Percentiles rank a stretch among this genome's conserved stretches.
Evolutionary conservation across 371 early-diverging fungal species (phyloP).

Genomic region (Blyttiomyces sp.): DNA sequence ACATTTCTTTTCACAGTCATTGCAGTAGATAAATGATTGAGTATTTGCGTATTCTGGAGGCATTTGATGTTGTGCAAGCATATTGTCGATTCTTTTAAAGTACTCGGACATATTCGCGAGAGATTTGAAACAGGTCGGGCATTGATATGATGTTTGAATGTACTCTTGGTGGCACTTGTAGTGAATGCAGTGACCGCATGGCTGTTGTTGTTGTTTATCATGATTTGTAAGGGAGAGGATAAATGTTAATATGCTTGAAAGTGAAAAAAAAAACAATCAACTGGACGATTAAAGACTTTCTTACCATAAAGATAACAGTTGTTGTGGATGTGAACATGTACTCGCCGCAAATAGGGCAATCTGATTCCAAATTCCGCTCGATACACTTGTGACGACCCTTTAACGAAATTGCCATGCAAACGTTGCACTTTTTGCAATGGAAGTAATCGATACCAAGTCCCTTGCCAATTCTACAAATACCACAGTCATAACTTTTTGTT

Average conservation of each 20-base stretch:
- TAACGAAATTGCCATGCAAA: slow-evolving; percentile 79
- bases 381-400: slow-evolving; percentile 87
- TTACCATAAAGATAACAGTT: slow-evolving; percentile 83
- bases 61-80: slow-evolving; percentile 82
- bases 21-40: slow-evolving; percentile 79
- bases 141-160: slow-evolving; percentile 86
- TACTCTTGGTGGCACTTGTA: slow-evolving; percentile 79
- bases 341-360: slow-evolving; percentile 98
- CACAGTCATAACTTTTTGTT: slow-evolving; percentile 78
- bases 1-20: slow-evolving; percentile 89
- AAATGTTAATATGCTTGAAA: background rate
- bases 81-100: slow-evolving; percentile 79
- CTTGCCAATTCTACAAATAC: slow-evolving; percentile 88
- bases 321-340: slow-evolving; percentile 84
- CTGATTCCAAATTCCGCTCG: slow-evolving; percentile 84
- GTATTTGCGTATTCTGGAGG: slow-evolving; percentile 81
- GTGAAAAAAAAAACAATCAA: slow-evolving; percentile 7
- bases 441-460: slow-evolving; percentile 79
- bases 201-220: slow-evolving; percentile 42
- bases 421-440: slow-evolving; percentile 93
- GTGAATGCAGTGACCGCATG: slow-evolving; percentile 96
- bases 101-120: slow-evolving; percentile 81
- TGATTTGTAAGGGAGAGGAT: background rate
- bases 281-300: slow-evolving; percentile 2
- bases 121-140: slow-evolving; percentile 95